Percentiles rank a stretch among this genome's conserved stretches.
Evolutionary conservation across 768 basidiomycete genomes (phyloP).

Genomic region (Leccinum broughii): DNA sequence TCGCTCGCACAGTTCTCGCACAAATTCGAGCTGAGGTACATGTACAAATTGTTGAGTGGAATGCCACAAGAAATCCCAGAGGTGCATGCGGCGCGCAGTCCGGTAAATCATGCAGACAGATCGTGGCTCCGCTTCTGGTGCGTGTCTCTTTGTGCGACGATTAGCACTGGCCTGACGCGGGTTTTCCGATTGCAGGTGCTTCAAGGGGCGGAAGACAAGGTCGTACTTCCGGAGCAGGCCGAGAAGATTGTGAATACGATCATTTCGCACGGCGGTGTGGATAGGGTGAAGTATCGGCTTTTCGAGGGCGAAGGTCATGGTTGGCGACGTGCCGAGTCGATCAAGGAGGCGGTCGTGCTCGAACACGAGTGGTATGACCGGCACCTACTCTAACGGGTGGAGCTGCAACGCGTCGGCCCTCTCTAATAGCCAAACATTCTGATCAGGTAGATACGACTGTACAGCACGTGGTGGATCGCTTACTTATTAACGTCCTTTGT

Average conservation of each 20-base stretch:
- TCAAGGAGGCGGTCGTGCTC: slow-evolving; percentile 35
- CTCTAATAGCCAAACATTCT: no score
- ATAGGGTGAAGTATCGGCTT: slow-evolving; percentile 31
- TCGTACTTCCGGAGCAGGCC: slow-evolving; percentile 60
- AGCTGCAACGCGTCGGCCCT: neutral
- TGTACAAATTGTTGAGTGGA: slow-evolving; percentile 66
- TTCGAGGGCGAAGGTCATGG: slow-evolving; percentile 50
- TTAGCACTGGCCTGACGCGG: neutral
- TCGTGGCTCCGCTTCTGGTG: slow-evolving; percentile 63
- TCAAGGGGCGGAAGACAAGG: slow-evolving; percentile 62
- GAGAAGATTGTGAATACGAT: no score
- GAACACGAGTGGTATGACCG: slow-evolving; percentile 40
- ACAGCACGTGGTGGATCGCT: no score
- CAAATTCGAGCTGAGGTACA: slow-evolving; percentile 62
- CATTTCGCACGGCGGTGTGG: no score
- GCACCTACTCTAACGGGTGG: slow-evolving; percentile 10
- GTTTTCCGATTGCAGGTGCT: slow-evolving; percentile 47
- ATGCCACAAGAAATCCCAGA: slow-evolving; percentile 52
- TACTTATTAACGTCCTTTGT: no score
- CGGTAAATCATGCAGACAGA: slow-evolving; percentile 61
- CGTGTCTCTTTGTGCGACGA: slow-evolving; percentile 18
- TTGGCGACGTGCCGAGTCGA: slow-evolving; percentile 37
- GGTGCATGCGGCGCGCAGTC: slow-evolving; percentile 61
- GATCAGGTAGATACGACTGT: no score
- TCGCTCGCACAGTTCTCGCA: slow-evolving; percentile 63